phyloP scores from a whole-genome alignment of 148 eudicot genomes.

The Vaccinium macrocarpon region DNA sequence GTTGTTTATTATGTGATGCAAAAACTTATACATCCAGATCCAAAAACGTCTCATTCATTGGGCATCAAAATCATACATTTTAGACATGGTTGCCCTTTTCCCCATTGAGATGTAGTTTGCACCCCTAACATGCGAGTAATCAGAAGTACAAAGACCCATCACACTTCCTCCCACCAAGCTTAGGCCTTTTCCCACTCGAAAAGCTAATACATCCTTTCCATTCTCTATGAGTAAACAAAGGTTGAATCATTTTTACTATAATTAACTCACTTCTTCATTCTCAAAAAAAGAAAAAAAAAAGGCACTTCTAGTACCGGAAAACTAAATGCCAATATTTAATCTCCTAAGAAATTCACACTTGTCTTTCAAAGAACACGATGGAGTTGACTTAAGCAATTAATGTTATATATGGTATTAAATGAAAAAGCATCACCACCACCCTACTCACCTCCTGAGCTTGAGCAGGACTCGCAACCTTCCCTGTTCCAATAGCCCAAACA shows the following conservation, averaged over 20 bases:
- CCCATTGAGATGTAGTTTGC: background rate
- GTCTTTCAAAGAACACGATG: background rate
- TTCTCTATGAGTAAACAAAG: background rate
- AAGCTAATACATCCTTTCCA: background rate
- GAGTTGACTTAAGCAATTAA: background rate
- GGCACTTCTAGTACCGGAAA: background rate
- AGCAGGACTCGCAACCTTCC: constrained; percentile 77
- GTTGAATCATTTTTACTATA: background rate
- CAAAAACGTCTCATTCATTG: background rate
- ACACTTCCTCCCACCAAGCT: background rate
- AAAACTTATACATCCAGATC: background rate
- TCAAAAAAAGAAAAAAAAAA: too few species aligned
- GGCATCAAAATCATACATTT: background rate
- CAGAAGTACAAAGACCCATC: background rate
- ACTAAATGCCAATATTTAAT: background rate
- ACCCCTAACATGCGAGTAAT: background rate
- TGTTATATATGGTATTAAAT: background rate
- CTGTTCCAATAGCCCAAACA: constrained; percentile 94
- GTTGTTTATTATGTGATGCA: background rate
- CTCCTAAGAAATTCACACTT: background rate
- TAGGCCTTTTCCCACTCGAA: background rate
- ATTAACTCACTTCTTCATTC: background rate
- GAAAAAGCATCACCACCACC: background rate
- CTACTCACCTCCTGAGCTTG: constrained; percentile 84
- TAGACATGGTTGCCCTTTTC: background rate